A percentile compares a stretch with the other conserved stretches of the same genome.
Conservation (phyloP, 352 stramenopile genomes). For the Globisporangium barbulae region DNA sequence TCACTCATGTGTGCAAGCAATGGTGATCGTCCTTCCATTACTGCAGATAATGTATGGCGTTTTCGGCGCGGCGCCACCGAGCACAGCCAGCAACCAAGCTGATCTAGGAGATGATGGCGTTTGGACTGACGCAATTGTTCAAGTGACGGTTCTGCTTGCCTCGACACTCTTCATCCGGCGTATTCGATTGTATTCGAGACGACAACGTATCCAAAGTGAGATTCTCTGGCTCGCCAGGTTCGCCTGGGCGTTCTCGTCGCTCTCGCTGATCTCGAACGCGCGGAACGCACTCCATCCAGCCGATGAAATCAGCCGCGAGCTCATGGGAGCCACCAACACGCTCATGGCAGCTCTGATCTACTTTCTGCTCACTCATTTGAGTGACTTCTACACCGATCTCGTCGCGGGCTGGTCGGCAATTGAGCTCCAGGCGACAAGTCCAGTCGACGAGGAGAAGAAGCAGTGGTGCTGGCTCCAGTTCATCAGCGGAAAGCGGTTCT, state of each 20-base stretch:
- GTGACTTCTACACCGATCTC: constrained; percentile 27
- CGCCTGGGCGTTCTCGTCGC: constrained; percentile 11
- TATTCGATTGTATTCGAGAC: constrained; percentile 10
- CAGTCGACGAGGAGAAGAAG: neutral
- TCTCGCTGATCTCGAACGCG: constrained; percentile 23
- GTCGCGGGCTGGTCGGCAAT: constrained; percentile 13
- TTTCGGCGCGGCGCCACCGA: neutral
- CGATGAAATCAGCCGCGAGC: constrained; percentile 10
- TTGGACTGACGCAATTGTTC: constrained; percentile 7
- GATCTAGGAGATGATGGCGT: constrained; percentile 16
- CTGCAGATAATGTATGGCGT: constrained; percentile 17
- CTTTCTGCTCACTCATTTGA: constrained; percentile 26
- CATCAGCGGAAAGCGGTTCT: constrained; percentile 12
- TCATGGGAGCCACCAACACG: constrained; percentile 29
- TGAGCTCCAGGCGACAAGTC: constrained; percentile 3
- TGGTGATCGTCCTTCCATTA: constrained; percentile 16
- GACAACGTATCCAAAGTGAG: constrained; percentile 23
- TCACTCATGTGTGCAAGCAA: constrained; percentile 13
- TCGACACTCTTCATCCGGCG: constrained; percentile 23
- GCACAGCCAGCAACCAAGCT: constrained; percentile 4
- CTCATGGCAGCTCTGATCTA: constrained; percentile 27
- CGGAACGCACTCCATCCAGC: constrained; percentile 16
- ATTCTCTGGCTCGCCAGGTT: constrained; percentile 18
- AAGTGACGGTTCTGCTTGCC: constrained; percentile 9
- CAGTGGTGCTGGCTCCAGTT: constrained; percentile 9